Percentiles rank a stretch among this genome's conserved stretches.
phyloP scores from a whole-genome alignment of 192 early-diverging fungal species.

The Entomortierella parvispora region DNA sequence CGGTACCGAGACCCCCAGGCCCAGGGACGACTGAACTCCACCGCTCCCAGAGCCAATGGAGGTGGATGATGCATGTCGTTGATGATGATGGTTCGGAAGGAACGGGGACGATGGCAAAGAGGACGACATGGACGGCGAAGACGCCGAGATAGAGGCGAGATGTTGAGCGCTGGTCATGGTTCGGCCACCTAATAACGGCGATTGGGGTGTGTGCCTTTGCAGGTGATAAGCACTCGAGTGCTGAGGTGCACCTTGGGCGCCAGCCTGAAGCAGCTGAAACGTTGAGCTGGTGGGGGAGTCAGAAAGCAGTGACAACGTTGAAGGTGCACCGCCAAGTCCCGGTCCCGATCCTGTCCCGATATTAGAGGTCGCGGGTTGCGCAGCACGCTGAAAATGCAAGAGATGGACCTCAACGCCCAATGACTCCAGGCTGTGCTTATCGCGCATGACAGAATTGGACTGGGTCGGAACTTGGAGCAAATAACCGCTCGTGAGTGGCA shows the following conservation, averaged over 20 bases:
- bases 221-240: conserved; percentile 29
- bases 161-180: background rate
- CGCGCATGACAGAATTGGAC: conserved; percentile 54
- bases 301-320: too few relatives aligned
- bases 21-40: too few relatives aligned
- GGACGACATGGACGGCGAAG: conserved; percentile 14
- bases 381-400: conserved; percentile 29
- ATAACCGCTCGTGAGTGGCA: conserved; percentile 63
- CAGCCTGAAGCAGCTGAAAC: background rate
- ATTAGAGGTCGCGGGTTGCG: background rate
- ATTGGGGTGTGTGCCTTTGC: conserved; percentile 8
- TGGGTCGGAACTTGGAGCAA: conserved; percentile 55
- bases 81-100: too few relatives aligned
- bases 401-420: conserved; percentile 57
- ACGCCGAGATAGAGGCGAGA: background rate
- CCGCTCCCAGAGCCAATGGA: too few relatives aligned
- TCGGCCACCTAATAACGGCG: background rate
- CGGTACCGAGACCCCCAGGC: background rate
- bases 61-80: too few relatives aligned
- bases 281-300: background rate
- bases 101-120: conserved; percentile 6
- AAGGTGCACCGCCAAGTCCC: background rate
- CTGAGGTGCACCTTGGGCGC: background rate
- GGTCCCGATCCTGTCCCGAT: background rate
- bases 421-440: conserved; percentile 54